Evolutionary conservation across 2,329 filamentous ascomycete species (phyloP).

Genomic region (Penicillium sp.): DNA sequence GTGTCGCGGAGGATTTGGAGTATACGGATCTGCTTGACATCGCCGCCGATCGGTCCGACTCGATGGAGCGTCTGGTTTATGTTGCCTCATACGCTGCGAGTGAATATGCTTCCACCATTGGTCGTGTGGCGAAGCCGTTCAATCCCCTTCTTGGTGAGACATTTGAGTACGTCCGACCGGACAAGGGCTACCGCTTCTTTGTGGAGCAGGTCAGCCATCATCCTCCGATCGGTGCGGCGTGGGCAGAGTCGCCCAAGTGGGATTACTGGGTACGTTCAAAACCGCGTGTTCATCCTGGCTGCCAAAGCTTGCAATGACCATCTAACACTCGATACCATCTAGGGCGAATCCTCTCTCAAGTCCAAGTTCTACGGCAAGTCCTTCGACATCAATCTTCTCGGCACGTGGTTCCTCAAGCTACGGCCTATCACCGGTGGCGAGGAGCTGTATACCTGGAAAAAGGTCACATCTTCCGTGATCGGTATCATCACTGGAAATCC

Average conservation of each 20-base stretch:
- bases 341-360: slow-evolving; percentile 88
- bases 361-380: slow-evolving; percentile 97
- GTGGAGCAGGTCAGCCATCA: slow-evolving; percentile 98
- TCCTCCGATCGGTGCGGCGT: slow-evolving; percentile 86
- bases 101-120: slow-evolving; percentile 94
- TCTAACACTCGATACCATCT: neutral
- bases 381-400: slow-evolving; percentile 92
- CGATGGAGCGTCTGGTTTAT: slow-evolving; percentile 86
- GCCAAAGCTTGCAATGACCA: too few species aligned
- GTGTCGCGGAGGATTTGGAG: slow-evolving; percentile 96
- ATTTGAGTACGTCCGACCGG: slow-evolving; percentile 89
- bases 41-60: slow-evolving; percentile 77
- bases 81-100: slow-evolving; percentile 93
- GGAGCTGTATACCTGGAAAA: slow-evolving; percentile 97
- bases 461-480: slow-evolving; percentile 94
- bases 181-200: slow-evolving; percentile 97
- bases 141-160: slow-evolving; percentile 95
- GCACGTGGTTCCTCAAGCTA: slow-evolving; percentile 91
- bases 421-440: slow-evolving; percentile 68
- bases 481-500: slow-evolving; percentile 97
- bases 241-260: slow-evolving; percentile 89
- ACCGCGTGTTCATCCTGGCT: neutral
- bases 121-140: slow-evolving; percentile 95
- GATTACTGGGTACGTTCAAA: slow-evolving; percentile 64
- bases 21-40: slow-evolving; percentile 88